Evolutionary conservation across 2,329 filamentous ascomycete genomes (phyloP).

Genomic region (Cordyceps farinosa): DNA sequence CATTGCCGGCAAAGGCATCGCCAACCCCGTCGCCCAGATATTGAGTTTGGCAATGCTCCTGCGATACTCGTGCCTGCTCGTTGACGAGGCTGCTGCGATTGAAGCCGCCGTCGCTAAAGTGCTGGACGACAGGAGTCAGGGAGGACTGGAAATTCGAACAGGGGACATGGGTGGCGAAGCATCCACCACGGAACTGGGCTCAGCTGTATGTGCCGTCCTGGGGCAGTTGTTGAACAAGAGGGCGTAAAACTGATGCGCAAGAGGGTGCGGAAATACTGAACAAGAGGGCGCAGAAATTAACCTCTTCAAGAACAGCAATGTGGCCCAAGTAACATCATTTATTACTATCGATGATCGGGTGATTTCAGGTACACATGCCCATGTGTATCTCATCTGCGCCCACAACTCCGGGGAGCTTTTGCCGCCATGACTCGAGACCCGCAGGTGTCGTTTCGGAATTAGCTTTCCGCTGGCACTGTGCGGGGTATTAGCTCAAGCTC

Average conservation of each 20-base stretch:
- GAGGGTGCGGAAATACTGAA: too few relatives aligned
- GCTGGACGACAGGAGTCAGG: constrained; percentile 49
- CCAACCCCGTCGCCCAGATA: constrained; percentile 70
- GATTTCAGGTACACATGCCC: too few relatives aligned
- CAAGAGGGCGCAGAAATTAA: too few relatives aligned
- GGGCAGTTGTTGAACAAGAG: neutral
- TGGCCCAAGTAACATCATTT: too few relatives aligned
- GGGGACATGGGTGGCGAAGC: constrained; percentile 62
- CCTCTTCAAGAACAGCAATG: too few relatives aligned
- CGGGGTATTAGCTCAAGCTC: too few relatives aligned
- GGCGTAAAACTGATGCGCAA: neutral
- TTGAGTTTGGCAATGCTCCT: constrained; percentile 72
- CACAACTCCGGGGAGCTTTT: too few relatives aligned
- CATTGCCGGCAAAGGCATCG: constrained; percentile 67
- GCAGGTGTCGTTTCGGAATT: too few relatives aligned
- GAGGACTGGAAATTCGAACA: constrained; percentile 52
- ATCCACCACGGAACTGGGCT: constrained; percentile 64
- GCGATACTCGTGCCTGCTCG: constrained; percentile 64
- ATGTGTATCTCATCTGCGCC: too few relatives aligned
- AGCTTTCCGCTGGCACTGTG: too few relatives aligned
- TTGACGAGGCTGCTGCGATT: constrained; percentile 58
- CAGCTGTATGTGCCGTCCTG: constrained; percentile 41
- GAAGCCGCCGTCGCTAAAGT: constrained; percentile 62
- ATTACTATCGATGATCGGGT: too few relatives aligned
- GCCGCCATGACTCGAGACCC: too few relatives aligned